These are phyloP conservation scores for Melocanna baccifera DNA, from an alignment of 176 grass and related monocot genomes.

Conservation along the genomic window DNA sequence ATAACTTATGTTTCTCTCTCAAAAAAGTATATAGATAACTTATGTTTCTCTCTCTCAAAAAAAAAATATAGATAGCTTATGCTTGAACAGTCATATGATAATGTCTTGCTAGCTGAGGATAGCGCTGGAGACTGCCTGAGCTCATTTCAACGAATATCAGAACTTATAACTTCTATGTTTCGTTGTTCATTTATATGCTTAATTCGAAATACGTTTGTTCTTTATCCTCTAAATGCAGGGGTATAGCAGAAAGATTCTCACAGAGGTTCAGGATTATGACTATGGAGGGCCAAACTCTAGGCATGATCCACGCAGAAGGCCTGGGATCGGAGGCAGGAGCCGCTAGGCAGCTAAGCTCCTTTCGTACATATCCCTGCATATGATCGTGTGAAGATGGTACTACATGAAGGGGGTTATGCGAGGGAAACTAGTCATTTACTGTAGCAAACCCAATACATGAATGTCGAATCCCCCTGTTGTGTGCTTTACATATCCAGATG, in stretches of 20 bases:
- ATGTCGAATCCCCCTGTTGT: constrained; percentile 12
- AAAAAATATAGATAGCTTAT: background rate
- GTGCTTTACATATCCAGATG: constrained; percentile 15
- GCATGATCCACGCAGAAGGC: constrained; percentile 74
- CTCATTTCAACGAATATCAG: background rate
- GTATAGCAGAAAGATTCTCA: constrained; percentile 60
- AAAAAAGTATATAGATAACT: background rate
- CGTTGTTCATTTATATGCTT: background rate
- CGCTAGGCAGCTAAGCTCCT: constrained; percentile 38
- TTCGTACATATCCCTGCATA: constrained; percentile 6
- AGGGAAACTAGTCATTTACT: constrained; percentile 1
- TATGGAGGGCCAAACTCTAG: constrained; percentile 66
- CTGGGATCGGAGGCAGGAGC: constrained; percentile 54
- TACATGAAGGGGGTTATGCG: constrained; percentile 15
- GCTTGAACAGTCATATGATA: constrained; percentile 12
- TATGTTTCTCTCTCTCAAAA: background rate
- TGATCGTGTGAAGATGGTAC: constrained; percentile 9
- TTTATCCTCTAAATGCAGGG: constrained; percentile 39
- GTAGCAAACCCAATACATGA: constrained; percentile 21
- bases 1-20: too few species aligned
- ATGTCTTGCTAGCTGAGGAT: constrained; percentile 2
- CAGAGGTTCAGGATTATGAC: constrained; percentile 79
- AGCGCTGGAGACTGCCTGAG: background rate
- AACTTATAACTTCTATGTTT: background rate
- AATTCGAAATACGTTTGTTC: background rate